phyloP scores from a whole-genome alignment of 495 filamentous ascomycete genomes.

The Podospora tetraspora region DNA sequence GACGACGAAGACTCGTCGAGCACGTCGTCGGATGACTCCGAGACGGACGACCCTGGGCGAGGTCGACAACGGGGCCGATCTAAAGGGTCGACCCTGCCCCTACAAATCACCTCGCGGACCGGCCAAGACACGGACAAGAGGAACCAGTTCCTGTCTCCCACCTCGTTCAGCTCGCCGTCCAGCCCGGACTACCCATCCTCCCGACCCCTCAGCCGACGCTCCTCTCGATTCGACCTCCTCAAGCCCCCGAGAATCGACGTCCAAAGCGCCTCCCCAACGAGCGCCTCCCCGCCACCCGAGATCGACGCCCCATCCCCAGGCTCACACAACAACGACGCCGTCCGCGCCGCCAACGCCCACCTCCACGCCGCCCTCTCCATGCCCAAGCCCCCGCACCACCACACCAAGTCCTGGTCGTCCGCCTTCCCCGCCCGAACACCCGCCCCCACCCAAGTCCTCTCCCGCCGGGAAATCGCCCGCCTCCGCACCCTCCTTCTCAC shows the following conservation, averaged over 20 bases:
- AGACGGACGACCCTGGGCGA: constrained; percentile 21
- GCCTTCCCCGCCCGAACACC: constrained; percentile 46
- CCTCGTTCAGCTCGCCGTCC: constrained; percentile 13
- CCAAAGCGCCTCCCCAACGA: constrained; percentile 43
- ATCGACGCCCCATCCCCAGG: constrained; percentile 5
- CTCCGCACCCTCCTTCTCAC: constrained; percentile 68
- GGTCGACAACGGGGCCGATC: constrained; percentile 11
- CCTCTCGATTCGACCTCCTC: constrained; percentile 49
- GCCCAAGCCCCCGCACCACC: constrained; percentile 16
- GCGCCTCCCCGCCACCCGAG: constrained; percentile 31
- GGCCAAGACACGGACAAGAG: constrained; percentile 20
- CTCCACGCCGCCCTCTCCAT: constrained; percentile 27
- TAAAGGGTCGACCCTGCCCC: constrained; percentile 20
- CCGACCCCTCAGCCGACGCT: constrained; percentile 33
- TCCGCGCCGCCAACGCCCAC: constrained; percentile 20
- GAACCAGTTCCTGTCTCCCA: constrained; percentile 26
- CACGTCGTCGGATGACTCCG: constrained; percentile 40
- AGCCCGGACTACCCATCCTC: constrained; percentile 21
- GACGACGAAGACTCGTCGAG: constrained; percentile 25
- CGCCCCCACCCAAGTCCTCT: constrained; percentile 35
- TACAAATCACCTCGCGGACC: constrained; percentile 16
- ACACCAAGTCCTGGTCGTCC: constrained; percentile 54
- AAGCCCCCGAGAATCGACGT: constrained; percentile 61
- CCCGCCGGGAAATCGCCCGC: constrained; percentile 67
- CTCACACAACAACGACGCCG: constrained; percentile 15